phyloP scores from a whole-genome alignment of 495 filamentous ascomycete species.

The Xylaria acuta region DNA sequence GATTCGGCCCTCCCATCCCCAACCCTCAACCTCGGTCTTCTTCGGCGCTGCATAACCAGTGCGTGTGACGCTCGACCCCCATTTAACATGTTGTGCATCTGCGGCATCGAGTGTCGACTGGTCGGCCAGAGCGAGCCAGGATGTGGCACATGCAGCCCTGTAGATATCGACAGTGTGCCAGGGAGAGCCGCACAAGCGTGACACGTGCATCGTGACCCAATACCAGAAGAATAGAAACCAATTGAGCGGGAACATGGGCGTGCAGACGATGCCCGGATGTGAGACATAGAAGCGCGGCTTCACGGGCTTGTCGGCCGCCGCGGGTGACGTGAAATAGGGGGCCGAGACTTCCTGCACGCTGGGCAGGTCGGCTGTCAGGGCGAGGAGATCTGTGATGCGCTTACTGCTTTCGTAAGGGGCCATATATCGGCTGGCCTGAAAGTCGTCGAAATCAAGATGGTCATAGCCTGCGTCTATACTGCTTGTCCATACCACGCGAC shows the following conservation, averaged over 20 bases:
- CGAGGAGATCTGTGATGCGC: slow-evolving; percentile 81
- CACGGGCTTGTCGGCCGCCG: slow-evolving; percentile 36
- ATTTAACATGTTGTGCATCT: slow-evolving; percentile 71
- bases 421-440: slow-evolving; percentile 70
- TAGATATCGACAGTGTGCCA: slow-evolving; percentile 83
- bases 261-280: slow-evolving; percentile 88
- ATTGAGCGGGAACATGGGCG: slow-evolving; percentile 75
- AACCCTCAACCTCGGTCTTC: slow-evolving; percentile 82
- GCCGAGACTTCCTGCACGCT: slow-evolving; percentile 62
- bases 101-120: slow-evolving; percentile 66
- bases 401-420: slow-evolving; percentile 85
- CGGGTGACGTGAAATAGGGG: slow-evolving; percentile 41
- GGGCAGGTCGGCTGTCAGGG: slow-evolving; percentile 74
- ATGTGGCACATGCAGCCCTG: slow-evolving; percentile 74
- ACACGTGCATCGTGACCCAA: slow-evolving; percentile 66
- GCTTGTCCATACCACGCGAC: slow-evolving; percentile 82
- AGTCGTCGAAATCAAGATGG: slow-evolving; percentile 67
- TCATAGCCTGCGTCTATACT: slow-evolving; percentile 72
- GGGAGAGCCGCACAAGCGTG: slow-evolving; percentile 81
- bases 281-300: slow-evolving; percentile 65
- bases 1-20: slow-evolving; percentile 78
- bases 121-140: slow-evolving; percentile 79
- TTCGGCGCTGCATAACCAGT: slow-evolving; percentile 64
- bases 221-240: slow-evolving; percentile 68
- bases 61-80: slow-evolving; percentile 74